Conservation (phyloP, 805 yeast species). For the Metschnikowia orientalis region DNA sequence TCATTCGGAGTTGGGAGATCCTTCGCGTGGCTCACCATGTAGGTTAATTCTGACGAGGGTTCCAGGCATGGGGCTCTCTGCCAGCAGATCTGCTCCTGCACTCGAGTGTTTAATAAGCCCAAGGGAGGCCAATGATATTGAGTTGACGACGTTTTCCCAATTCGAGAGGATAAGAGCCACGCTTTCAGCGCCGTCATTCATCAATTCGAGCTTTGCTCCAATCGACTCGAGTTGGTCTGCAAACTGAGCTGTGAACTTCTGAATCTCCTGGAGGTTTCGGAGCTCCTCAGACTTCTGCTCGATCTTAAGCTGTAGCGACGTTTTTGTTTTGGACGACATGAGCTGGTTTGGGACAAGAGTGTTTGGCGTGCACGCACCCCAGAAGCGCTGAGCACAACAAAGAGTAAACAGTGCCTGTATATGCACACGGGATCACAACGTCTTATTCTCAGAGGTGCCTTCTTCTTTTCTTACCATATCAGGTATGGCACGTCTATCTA, state of each 20-base stretch:
- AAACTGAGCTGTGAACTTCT: constrained; percentile 42
- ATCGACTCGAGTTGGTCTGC: constrained; percentile 46
- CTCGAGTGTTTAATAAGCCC: constrained; percentile 40
- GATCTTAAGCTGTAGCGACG: constrained; percentile 24
- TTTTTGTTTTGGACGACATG: constrained; percentile 5
- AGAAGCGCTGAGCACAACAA: constrained; percentile 1
- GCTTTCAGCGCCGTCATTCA: constrained; percentile 56
- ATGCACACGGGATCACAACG: too few relatives aligned
- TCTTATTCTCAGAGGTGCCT: too few relatives aligned
- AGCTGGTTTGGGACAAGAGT: not conserved
- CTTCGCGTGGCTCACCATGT: constrained; percentile 17
- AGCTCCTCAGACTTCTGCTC: constrained; percentile 50
- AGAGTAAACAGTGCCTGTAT: too few relatives aligned
- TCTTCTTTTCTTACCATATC: too few relatives aligned
- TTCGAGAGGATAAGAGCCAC: constrained; percentile 56
- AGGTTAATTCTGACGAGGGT: constrained; percentile 57
- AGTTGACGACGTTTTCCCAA: constrained; percentile 60
- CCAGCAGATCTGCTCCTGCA: constrained; percentile 39
- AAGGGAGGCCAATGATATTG: constrained; percentile 57
- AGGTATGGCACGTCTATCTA: constrained; percentile 16
- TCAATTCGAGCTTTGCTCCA: constrained; percentile 43
- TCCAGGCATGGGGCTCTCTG: constrained; percentile 54
- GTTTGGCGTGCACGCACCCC: not conserved
- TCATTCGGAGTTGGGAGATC: too few relatives aligned
- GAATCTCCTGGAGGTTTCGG: constrained; percentile 44